phyloP scores from a whole-genome alignment of 257 asterid species.

The Solanum sejunctum region DNA sequence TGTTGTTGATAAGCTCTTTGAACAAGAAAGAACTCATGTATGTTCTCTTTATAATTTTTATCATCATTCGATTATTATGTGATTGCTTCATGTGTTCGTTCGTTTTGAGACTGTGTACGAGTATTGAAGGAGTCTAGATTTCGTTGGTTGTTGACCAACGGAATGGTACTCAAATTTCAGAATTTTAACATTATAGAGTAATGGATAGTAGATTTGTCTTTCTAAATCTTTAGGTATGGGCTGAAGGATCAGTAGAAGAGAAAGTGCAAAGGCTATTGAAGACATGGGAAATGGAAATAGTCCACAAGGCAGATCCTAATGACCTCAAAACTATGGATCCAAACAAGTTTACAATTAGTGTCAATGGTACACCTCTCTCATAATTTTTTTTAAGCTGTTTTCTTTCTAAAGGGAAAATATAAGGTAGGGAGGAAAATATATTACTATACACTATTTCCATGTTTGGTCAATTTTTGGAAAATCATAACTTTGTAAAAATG shows the following conservation, averaged over 20 bases:
- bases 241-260: conserved; percentile 45
- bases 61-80: neutral
- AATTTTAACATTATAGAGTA: neutral
- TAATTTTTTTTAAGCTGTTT: no score
- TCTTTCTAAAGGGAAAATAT: no score
- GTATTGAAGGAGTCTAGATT: no score
- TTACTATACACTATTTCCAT: neutral
- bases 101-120: no score
- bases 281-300: conserved; percentile 65
- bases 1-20: conserved; percentile 57
- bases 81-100: neutral
- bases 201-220: no score
- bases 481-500: no score
- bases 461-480: neutral
- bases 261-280: conserved; percentile 47
- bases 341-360: conserved; percentile 6
- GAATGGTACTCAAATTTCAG: neutral
- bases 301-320: conserved; percentile 40
- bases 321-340: conserved; percentile 34
- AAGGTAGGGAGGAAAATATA: neutral
- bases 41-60: neutral
- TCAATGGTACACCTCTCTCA: neutral
- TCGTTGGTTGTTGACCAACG: no score
- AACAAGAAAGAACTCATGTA: conserved; percentile 65
- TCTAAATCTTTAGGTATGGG: conserved; percentile 28